A percentile compares a stretch with the other conserved stretches of the same genome.
Conservation (phyloP, 2,329 filamentous ascomycete species). For the Cytospora schulzeri region DNA sequence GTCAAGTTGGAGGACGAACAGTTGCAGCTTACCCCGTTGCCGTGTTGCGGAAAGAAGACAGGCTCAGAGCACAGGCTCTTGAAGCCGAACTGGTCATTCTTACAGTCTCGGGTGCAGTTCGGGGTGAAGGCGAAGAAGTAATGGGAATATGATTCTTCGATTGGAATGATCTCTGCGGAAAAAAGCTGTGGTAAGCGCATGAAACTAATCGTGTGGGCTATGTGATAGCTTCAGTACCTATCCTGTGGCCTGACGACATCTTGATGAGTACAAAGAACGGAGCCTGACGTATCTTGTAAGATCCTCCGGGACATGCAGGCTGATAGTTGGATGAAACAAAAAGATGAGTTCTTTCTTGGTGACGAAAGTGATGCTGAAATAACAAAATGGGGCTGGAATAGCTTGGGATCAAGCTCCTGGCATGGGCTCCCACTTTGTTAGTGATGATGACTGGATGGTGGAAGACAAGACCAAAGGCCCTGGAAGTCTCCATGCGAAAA, state of each 20-base stretch:
- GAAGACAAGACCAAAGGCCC: not conserved
- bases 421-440: not conserved
- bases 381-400: not conserved
- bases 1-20: not conserved
- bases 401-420: no score
- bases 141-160: not conserved
- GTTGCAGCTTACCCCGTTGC: not conserved
- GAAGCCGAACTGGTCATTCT: constrained; percentile 17
- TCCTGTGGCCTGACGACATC: not conserved
- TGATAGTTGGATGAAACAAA: not conserved
- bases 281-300: not conserved
- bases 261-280: not conserved
- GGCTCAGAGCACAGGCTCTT: not conserved
- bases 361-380: not conserved
- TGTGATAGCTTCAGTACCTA: no score
- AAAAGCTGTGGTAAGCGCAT: not conserved
- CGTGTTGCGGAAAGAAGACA: not conserved
- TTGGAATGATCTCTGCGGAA: constrained; percentile 5
- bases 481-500: no score
- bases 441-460: not conserved
- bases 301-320: not conserved
- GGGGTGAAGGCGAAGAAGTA: constrained; percentile 21
- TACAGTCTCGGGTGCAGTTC: not conserved
- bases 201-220: not conserved
- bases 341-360: not conserved